Evolutionary conservation across 768 basidiomycete species (phyloP).

Genomic region (Dentipellis fragilis): DNA sequence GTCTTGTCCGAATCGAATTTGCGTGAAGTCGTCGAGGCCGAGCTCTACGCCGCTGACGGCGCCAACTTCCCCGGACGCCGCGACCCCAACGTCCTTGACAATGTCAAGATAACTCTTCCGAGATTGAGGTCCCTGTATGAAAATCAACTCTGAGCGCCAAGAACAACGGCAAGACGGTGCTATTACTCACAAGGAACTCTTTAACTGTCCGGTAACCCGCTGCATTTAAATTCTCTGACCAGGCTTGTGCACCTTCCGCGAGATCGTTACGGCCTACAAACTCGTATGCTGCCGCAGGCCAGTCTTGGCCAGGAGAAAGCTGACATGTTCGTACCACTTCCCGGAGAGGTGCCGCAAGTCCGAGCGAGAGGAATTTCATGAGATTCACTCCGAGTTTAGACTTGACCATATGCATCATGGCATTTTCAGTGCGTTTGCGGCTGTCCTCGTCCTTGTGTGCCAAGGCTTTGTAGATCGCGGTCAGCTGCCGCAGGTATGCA

Average conservation of each 20-base stretch:
- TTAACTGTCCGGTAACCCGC: slow-evolving; percentile 49
- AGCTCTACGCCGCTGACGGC: slow-evolving; percentile 64
- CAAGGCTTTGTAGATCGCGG: slow-evolving; percentile 46
- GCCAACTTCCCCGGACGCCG: slow-evolving; percentile 46
- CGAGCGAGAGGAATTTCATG: slow-evolving; percentile 51
- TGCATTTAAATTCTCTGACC: slow-evolving; percentile 33
- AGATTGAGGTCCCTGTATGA: slow-evolving; percentile 3
- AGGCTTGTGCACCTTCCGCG: slow-evolving; percentile 46
- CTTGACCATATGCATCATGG: slow-evolving; percentile 45
- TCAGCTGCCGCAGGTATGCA: slow-evolving; percentile 40
- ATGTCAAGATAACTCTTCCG: slow-evolving; percentile 7
- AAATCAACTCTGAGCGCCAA: slow-evolving; percentile 1
- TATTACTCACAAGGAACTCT: slow-evolving; percentile 42
- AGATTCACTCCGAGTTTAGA: slow-evolving; percentile 36
- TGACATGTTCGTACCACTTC: slow-evolving; percentile 86
- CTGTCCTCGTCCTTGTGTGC: slow-evolving; percentile 42
- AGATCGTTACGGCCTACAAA: slow-evolving; percentile 70
- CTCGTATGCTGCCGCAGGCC: slow-evolving; percentile 60
- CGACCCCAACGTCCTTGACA: slow-evolving; percentile 13
- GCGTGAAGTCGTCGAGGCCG: slow-evolving; percentile 62
- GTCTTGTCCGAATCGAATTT: slow-evolving; percentile 86
- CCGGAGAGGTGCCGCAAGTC: slow-evolving; percentile 65
- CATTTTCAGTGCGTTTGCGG: slow-evolving; percentile 59
- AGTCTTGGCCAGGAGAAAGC: slow-evolving; percentile 60
- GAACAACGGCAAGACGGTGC: background rate